Percentiles rank a stretch among this genome's conserved stretches.
Evolutionary conservation across 1,139 yeast species (phyloP).

Genomic region (Pichia cactophila): DNA sequence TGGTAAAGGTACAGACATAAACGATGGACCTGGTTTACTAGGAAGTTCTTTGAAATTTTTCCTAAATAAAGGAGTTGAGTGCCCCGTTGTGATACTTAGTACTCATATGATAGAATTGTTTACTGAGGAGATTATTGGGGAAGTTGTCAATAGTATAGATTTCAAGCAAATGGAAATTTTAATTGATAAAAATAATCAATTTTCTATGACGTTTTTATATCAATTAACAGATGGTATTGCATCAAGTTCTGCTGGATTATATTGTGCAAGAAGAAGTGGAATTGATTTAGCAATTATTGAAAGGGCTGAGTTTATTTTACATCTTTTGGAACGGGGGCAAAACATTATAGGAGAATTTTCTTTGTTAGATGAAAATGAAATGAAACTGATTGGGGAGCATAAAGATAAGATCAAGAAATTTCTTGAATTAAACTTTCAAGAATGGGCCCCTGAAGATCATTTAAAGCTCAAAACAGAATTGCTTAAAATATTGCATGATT

Average conservation of each 20-base stretch:
- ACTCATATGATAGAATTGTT: constrained; percentile 41
- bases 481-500: constrained; percentile 3
- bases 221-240: constrained; percentile 29
- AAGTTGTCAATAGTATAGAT: neutral
- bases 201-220: constrained; percentile 31
- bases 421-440: constrained; percentile 9
- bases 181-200: constrained; percentile 2
- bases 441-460: constrained; percentile 5
- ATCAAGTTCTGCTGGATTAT: constrained; percentile 32
- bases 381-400: neutral
- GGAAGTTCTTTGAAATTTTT: constrained; percentile 32
- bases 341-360: constrained; percentile 6
- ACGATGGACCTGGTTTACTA: constrained; percentile 40
- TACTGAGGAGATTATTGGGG: constrained; percentile 18
- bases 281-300: constrained; percentile 25
- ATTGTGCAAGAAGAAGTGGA: constrained; percentile 35
- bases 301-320: constrained; percentile 23
- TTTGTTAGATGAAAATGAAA: constrained; percentile 2
- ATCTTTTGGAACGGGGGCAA: constrained; percentile 2
- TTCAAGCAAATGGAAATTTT: constrained; percentile 11
- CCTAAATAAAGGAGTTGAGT: neutral
- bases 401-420: constrained; percentile 2
- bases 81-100: constrained; percentile 33
- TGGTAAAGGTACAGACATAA: constrained; percentile 43
- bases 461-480: constrained; percentile 1